Evolutionary conservation across 768 basidiomycete genomes (phyloP), one percentile per base, ranked within the genome.

Genomic region (Boletus vermiculosoides): DNA sequence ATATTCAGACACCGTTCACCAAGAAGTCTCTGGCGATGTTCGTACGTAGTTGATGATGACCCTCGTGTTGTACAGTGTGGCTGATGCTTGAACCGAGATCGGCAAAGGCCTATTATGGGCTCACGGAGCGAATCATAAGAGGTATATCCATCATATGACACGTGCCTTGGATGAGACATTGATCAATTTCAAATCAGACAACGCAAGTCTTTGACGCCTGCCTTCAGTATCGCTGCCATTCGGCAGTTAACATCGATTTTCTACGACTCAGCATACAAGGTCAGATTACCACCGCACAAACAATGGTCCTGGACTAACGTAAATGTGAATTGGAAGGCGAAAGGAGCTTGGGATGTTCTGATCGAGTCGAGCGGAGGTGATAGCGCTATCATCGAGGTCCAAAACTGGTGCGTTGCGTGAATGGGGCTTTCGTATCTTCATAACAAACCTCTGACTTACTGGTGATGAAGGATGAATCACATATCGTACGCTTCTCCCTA

Each of bases 41-140:
- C 0, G 65, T 67, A 31, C 30, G 65, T 49, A 11, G 0, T 25
- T 22, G 13, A 25, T 34, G 4, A 12, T 0, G 11, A 23, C 3
- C 0, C 2, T 37, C 5, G 16, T 3, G 12, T 3, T 4, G 6
- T 56, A 16, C 22, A 23, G 1, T 45, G 45, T 25, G 18, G 4
- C 22, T 55, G 28, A 61, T 51, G 15, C n/a, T 5, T 22, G 23
- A 0, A 18, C 18, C 6, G 0, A 65, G 57, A 16, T 47, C 8
- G 75, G 77, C 1, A 67, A 62, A 16, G 74, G 74, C 4, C 41
- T 78, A 2, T 8, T 66, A 5, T 62, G 56, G 66, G 45, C 66
- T 1, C 69, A 77, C 34, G 75, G 77, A 9, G 80, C 82, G n/a
- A 71, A 70, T 57, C 82, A 83, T 50, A 72, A 66, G 45, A 72